These are phyloP conservation scores for Holtermannia corniformis DNA, from an alignment of 768 basidiomycete genomes.

Conservation along the genomic window DNA sequence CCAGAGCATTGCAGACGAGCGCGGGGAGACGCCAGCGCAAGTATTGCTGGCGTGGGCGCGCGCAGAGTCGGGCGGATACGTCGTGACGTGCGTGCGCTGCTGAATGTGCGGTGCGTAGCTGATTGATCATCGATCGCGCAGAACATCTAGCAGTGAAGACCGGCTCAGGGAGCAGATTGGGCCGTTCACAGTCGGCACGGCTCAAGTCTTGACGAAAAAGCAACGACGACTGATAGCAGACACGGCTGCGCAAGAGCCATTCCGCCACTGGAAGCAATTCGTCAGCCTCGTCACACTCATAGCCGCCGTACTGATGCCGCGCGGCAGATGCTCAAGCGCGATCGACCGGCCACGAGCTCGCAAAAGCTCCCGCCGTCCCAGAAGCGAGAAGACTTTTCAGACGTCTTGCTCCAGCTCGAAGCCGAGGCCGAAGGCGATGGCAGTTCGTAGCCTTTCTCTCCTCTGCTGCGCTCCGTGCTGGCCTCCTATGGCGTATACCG, in stretches of 20 bases:
- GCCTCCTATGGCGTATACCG: no score
- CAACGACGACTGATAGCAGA: background rate
- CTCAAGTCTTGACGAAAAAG: background rate
- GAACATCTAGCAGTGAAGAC: background rate
- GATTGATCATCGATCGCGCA: constrained; percentile 1
- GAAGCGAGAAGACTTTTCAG: constrained; percentile 31
- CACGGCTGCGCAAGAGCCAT: background rate
- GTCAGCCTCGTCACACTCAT: background rate
- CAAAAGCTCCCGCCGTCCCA: background rate
- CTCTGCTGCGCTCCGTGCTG: background rate
- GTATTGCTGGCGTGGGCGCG: constrained; percentile 17
- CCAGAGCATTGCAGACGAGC: constrained; percentile 11
- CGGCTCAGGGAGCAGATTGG: background rate
- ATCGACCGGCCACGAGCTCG: background rate
- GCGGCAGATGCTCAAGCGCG: background rate
- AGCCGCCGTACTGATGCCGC: no score
- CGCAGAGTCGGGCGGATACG: constrained; percentile 1
- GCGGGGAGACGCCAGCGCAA: constrained; percentile 11
- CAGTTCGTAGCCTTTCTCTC: constrained; percentile 7
- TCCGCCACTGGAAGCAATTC: background rate
- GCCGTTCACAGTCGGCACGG: background rate
- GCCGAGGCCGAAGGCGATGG: constrained; percentile 33
- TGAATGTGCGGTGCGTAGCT: background rate
- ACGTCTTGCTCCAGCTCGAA: constrained; percentile 32
- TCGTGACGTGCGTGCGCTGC: constrained; percentile 7